A percentile compares a stretch with the other conserved stretches of the same genome.
Evolutionary conservation across 2,329 filamentous ascomycete species (phyloP).

Genomic region (Trichoderma cornu-damae): DNA sequence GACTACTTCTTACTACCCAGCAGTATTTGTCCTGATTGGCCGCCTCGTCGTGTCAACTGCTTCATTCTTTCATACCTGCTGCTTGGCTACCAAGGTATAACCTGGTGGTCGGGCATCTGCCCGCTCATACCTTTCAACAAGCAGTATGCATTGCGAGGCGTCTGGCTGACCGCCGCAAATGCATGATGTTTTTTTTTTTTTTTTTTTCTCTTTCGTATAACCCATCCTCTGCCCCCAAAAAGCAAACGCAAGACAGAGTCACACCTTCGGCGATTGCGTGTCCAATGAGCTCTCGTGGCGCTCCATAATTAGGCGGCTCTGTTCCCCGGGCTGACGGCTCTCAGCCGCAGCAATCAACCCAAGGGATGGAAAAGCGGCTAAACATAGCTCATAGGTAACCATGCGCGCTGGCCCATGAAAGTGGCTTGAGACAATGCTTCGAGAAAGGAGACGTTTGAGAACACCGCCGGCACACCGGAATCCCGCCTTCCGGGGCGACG

Average conservation of each 20-base stretch:
- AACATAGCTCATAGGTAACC: too few species aligned
- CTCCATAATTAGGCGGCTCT: background rate
- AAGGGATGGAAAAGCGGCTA: background rate
- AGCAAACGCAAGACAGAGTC: background rate
- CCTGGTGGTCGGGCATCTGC: background rate
- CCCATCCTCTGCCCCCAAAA: background rate
- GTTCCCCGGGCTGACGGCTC: background rate
- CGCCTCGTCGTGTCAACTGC: background rate
- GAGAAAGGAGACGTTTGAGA: background rate
- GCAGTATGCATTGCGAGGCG: background rate
- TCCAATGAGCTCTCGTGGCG: background rate
- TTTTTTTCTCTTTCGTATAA: background rate
- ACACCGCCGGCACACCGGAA: background rate
- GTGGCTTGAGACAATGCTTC: background rate
- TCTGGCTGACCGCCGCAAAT: background rate
- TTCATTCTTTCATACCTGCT: too few species aligned
- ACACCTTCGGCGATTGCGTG: background rate
- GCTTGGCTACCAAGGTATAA: too few species aligned
- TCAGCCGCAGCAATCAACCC: background rate
- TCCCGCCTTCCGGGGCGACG: slow-evolving; percentile 2
- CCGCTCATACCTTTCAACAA: background rate
- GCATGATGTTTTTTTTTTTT: too few species aligned
- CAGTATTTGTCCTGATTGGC: too few species aligned
- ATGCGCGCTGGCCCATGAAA: background rate
- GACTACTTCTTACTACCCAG: too few species aligned